These are phyloP conservation scores for Golubevia sp. DNA, from an alignment of 1,284 basidiomycete genomes.

Conservation along the genomic window DNA sequence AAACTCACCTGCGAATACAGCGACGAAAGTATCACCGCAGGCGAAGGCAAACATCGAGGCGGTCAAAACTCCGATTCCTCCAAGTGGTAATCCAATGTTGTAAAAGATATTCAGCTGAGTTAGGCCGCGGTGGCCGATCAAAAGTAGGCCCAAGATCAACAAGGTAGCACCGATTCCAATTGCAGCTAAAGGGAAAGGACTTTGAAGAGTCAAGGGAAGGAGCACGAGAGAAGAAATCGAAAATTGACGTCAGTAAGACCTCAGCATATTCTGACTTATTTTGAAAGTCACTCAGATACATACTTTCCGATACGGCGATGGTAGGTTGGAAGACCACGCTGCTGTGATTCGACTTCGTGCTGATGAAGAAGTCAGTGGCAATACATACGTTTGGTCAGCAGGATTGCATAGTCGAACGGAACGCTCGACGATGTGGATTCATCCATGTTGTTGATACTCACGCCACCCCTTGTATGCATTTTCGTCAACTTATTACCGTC, in stretches of 20 bases:
- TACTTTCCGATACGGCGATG: slow-evolving; percentile 37
- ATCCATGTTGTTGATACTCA: too few species aligned
- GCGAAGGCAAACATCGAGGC: slow-evolving; percentile 37
- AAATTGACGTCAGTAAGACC: too few species aligned
- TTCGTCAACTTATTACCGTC: too few species aligned
- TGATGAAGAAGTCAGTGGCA: too few species aligned
- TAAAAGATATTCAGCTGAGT: slow-evolving; percentile 6
- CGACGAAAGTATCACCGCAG: slow-evolving; percentile 30
- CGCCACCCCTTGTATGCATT: too few species aligned
- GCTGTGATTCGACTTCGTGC: too few species aligned
- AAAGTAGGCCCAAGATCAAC: slow-evolving; percentile 23
- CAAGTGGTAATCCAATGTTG: slow-evolving; percentile 26
- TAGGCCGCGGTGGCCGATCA: slow-evolving; percentile 9
- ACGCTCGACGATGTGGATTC: too few species aligned
- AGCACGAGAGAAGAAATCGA: too few species aligned
- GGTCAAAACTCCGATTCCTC: slow-evolving; percentile 33
- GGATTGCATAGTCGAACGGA: too few species aligned
- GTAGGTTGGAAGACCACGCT: slow-evolving; percentile 9
- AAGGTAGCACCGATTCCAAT: slow-evolving; percentile 30
- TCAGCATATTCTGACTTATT: too few species aligned
- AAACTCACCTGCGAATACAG: slow-evolving; percentile 23
- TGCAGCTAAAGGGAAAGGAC: slow-evolving; percentile 29
- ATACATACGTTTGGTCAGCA: too few species aligned
- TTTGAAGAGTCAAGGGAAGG: background rate
- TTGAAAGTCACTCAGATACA: background rate